Base-by-base conservation (phyloP, 1,284 basidiomycete genomes). In the Trametes sp. region DNA sequence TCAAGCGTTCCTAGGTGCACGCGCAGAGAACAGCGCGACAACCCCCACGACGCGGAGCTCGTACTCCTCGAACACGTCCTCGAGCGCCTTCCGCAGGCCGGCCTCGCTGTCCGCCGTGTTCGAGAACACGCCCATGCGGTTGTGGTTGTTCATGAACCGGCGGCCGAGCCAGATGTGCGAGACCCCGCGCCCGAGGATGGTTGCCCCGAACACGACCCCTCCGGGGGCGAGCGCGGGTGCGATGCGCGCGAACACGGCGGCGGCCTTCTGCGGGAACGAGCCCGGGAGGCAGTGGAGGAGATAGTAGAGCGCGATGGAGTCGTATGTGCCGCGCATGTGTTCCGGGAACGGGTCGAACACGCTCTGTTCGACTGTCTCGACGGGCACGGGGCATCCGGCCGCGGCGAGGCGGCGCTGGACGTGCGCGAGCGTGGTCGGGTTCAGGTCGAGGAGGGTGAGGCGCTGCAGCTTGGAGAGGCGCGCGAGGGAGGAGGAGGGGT, bases 261-360 rank as follows among this genome's bases (percentile, higher is more conserved):
- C 52, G 13, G 63, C 68, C 56, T 73, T 73, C 16, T 49, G 45
- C 10, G 68, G 67, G 46, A 74, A 66, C n/a, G 57, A 24, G 19
- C 71, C 70, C 0, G 68, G 70, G 38, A 74, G 65, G 54, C 68
- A 69, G 56, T 74, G 69, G 55, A 74, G 61, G 33, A 71, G 31
- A 61, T 73, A 69, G 64, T 69, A 71, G 14, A 70, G 56, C 46
- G 71, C 69, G 55, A 71, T 58, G 19, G 71, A 69, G 54, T 72
- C 68, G 62, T 68, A 71, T 35, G 24, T 50, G 19, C 54, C 62
- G 31, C 44, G 59, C 50, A 62, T 21, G 11, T 16, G 11, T 16
- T 14, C 46, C 1, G 72, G 65, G 8, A 70, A 61, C 2, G 70
- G 64, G 36, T 38, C 36, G 16, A 38, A 38, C 36, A 38, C 36